These are phyloP conservation scores for Ogataea nakhonphanomensis DNA, from an alignment of 805 yeast species.

Conservation along the genomic window DNA sequence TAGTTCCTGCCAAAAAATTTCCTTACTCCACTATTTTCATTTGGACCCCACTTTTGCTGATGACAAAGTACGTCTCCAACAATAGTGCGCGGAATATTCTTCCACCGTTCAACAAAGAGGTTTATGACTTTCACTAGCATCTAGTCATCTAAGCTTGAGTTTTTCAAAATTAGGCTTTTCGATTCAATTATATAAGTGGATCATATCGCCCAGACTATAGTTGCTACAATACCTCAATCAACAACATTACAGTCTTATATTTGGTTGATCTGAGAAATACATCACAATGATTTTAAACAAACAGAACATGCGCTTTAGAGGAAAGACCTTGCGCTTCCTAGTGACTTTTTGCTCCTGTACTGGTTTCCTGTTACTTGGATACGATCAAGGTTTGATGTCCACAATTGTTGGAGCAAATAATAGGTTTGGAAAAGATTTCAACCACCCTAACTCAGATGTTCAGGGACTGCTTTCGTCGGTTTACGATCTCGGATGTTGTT, in stretches of 20 bases:
- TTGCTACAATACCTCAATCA: neutral
- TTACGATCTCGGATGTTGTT: slow-evolving; percentile 41
- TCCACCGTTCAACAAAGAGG: neutral
- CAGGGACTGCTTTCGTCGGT: slow-evolving; percentile 33
- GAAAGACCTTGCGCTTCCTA: slow-evolving; percentile 5
- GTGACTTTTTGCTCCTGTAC: slow-evolving; percentile 11
- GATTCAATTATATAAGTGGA: neutral
- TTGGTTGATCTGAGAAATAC: neutral
- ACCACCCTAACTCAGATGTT: slow-evolving; percentile 13
- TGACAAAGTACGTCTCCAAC: neutral
- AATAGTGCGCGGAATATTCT: neutral
- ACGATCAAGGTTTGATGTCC: slow-evolving; percentile 49
- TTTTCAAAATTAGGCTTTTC: neutral
- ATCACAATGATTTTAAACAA: slow-evolving; percentile 5
- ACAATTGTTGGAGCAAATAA: slow-evolving; percentile 24
- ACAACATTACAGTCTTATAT: neutral
- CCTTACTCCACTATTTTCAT: no score
- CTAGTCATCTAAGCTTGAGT: neutral
- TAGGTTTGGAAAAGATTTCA: slow-evolving; percentile 26
- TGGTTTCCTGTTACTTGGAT: slow-evolving; percentile 25
- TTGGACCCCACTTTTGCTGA: no score
- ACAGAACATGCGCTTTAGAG: slow-evolving; percentile 6
- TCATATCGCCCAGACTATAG: neutral
- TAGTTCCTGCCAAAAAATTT: no score
- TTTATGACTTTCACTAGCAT: neutral